Evolutionary conservation across 2,329 filamentous ascomycete genomes (phyloP).

Genomic region (Hymenoscyphus occultus): DNA sequence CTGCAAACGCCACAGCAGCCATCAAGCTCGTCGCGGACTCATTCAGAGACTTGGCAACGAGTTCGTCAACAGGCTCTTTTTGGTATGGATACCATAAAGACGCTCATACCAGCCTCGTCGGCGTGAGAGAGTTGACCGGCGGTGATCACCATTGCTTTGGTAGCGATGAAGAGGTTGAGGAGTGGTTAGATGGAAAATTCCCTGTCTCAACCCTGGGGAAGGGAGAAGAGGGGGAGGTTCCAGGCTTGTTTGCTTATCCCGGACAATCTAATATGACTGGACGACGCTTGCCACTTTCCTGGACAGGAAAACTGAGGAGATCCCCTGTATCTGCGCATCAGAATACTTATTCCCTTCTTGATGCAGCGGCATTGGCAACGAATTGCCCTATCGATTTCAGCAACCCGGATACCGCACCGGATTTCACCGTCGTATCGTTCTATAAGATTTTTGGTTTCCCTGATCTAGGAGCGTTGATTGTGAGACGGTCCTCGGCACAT

Average conservation of each 20-base stretch:
- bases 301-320: conserved; percentile 53
- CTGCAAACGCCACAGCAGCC: conserved; percentile 86
- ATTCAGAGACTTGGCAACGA: conserved; percentile 65
- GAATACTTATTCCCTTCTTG: conserved; percentile 67
- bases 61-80: conserved; percentile 63
- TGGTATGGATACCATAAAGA: conserved; percentile 80
- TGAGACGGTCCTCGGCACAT: conserved; percentile 65
- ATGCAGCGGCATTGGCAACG: conserved; percentile 77
- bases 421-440: conserved; percentile 82
- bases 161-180: conserved; percentile 57
- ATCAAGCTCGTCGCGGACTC: conserved; percentile 83
- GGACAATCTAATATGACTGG: conserved; percentile 63
- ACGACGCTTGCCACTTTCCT: conserved; percentile 65
- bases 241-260: conserved; percentile 71
- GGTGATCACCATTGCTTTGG: conserved; percentile 60
- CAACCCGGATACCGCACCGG: conserved; percentile 60
- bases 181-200: conserved; percentile 53
- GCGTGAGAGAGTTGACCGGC: conserved; percentile 68
- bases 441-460: conserved; percentile 98
- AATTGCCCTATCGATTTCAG: conserved; percentile 73
- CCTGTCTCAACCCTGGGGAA: conserved; percentile 33
- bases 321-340: conserved; percentile 27
- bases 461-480: conserved; percentile 79
- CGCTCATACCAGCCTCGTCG: conserved; percentile 64
- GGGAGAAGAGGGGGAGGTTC: conserved; percentile 21